These are phyloP conservation scores for Pythium oligandrum DNA, from an alignment of 352 stramenopile species.

Conservation along the genomic window DNA sequence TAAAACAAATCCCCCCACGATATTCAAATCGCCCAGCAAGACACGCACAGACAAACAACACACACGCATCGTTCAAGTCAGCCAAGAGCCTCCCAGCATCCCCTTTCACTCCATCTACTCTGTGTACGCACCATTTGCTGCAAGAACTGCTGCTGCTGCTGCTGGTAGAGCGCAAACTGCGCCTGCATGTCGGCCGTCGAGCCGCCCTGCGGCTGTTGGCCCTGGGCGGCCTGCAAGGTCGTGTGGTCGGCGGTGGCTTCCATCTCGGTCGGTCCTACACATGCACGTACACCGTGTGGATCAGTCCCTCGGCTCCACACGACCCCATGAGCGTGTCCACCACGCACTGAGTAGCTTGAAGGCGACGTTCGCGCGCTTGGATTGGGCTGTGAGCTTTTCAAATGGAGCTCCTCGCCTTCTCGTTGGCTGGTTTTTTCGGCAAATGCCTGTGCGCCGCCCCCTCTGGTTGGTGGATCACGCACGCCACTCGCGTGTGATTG, in stretches of 20 bases:
- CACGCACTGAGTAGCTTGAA: background rate
- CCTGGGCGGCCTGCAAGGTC: constrained; percentile 8
- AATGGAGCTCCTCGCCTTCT: constrained; percentile 9
- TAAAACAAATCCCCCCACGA: too few relatives aligned
- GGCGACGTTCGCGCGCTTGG: constrained; percentile 11
- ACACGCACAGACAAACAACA: background rate
- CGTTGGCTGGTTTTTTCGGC: constrained; percentile 42
- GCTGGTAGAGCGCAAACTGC: constrained; percentile 72
- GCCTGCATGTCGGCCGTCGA: constrained; percentile 26
- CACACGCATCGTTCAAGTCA: background rate
- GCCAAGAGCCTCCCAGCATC: background rate
- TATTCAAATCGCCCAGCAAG: background rate
- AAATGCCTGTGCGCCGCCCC: constrained; percentile 25
- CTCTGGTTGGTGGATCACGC: constrained; percentile 34
- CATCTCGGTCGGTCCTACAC: background rate
- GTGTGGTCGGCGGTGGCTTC: constrained; percentile 19
- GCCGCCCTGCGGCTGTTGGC: constrained; percentile 9
- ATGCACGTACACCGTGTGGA: background rate
- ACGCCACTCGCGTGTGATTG: constrained; percentile 18
- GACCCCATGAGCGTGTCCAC: background rate
- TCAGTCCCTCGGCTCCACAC: background rate
- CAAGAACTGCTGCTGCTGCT: constrained; percentile 73
- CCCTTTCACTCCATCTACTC: background rate
- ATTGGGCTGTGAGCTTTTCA: constrained; percentile 22
- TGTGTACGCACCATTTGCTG: constrained; percentile 61